A percentile compares a stretch with the other conserved stretches of the same genome.
These are phyloP conservation scores for Tulasnella calospora DNA, from an alignment of 768 basidiomycete genomes.

Conservation along the genomic window DNA sequence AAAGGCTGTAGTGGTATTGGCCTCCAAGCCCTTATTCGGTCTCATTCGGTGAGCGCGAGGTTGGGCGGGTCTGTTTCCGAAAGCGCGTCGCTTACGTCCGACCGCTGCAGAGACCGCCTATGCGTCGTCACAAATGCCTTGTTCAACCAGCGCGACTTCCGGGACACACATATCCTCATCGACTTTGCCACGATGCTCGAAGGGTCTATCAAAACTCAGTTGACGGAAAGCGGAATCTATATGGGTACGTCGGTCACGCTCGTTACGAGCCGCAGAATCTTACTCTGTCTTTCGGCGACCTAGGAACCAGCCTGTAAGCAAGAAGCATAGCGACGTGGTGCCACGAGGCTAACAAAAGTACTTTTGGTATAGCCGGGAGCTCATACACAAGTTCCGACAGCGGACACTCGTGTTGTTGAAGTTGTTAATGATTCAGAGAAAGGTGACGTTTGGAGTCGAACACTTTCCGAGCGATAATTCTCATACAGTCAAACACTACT, in stretches of 20 bases:
- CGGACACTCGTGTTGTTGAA: conserved; percentile 91
- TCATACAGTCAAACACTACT: conserved; percentile 20
- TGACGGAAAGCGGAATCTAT: conserved; percentile 89
- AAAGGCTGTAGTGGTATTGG: conserved; percentile 93
- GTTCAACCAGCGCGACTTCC: conserved; percentile 89
- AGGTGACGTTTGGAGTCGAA: conserved; percentile 46
- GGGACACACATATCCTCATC: conserved; percentile 79
- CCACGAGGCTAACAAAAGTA: not conserved
- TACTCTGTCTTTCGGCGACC: not conserved
- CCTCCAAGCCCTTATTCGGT: conserved; percentile 85
- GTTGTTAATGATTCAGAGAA: conserved; percentile 86
- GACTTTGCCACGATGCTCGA: conserved; percentile 81
- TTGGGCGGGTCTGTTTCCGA: not conserved
- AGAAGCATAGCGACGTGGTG: not conserved
- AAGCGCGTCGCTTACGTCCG: not conserved
- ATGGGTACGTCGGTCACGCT: conserved; percentile 61
- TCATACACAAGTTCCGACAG: conserved; percentile 91
- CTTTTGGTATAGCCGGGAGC: conserved; percentile 61
- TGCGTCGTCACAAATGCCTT: conserved; percentile 90
- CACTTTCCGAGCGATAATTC: not conserved
- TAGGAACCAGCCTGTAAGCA: conserved; percentile 66
- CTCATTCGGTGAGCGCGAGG: conserved; percentile 65
- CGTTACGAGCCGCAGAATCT: not conserved
- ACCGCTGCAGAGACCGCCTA: conserved; percentile 65
- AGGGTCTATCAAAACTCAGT: conserved; percentile 63